A percentile compares a stretch with the other conserved stretches of the same genome.
These are phyloP conservation scores for Xerocomellus chrysenteron DNA, from an alignment of 768 basidiomycete species.

Conservation along the genomic window DNA sequence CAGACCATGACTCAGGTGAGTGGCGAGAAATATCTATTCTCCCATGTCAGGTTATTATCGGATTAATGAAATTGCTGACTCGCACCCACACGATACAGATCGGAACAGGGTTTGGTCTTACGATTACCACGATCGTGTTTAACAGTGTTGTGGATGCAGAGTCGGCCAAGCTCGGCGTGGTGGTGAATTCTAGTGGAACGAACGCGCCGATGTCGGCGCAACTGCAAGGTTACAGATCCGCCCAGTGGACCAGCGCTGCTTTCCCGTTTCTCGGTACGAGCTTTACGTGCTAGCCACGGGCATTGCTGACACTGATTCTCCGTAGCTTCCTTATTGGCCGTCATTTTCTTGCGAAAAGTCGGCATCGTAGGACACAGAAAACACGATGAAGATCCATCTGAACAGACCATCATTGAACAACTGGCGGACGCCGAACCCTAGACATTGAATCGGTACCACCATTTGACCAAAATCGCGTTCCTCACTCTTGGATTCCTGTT, in stretches of 20 bases:
- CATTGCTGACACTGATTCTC: neutral
- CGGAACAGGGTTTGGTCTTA: slow-evolving; percentile 68
- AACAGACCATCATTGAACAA: slow-evolving; percentile 22
- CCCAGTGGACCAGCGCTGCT: slow-evolving; percentile 63
- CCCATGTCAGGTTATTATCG: neutral
- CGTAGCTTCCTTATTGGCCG: slow-evolving; percentile 33
- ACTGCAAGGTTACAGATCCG: slow-evolving; percentile 57
- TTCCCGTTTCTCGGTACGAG: slow-evolving; percentile 57
- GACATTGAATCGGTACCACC: neutral
- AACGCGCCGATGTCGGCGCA: slow-evolving; percentile 37
- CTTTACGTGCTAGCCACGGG: neutral
- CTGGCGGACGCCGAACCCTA: slow-evolving; percentile 5
- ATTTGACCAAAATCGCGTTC: neutral
- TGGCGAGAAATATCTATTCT: neutral
- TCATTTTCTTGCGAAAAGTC: slow-evolving; percentile 39
- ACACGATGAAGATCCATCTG: slow-evolving; percentile 14
- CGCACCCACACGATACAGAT: slow-evolving; percentile 38
- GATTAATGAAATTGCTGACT: neutral
- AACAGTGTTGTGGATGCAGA: slow-evolving; percentile 45
- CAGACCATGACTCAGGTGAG: slow-evolving; percentile 74
- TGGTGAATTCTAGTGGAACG: slow-evolving; percentile 23
- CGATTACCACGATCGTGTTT: slow-evolving; percentile 71
- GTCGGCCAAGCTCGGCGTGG: slow-evolving; percentile 33
- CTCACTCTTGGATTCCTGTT: neutral
- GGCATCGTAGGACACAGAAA: slow-evolving; percentile 39